A percentile compares a stretch with the other conserved stretches of the same genome.
Evolutionary conservation across 148 eudicot genomes (phyloP).

Genomic region (Limonium bicolor): DNA sequence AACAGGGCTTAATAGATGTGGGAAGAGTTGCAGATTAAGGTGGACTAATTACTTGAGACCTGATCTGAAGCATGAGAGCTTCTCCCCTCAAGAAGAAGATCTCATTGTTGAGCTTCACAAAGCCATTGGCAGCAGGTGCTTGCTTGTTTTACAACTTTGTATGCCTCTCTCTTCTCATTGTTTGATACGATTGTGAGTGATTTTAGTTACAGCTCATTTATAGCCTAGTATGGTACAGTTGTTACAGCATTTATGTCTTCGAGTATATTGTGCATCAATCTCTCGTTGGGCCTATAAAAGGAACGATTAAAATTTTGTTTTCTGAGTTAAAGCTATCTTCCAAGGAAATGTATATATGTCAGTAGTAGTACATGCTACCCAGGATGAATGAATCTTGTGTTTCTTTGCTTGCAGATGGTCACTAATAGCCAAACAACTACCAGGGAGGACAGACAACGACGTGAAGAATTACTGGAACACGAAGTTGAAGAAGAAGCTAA

Average conservation of each 20-base stretch:
- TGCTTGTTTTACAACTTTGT: background rate
- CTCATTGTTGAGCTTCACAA: conserved; percentile 65
- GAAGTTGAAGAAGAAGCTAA: conserved; percentile 75
- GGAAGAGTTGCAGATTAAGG: conserved; percentile 92
- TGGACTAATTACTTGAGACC: conserved; percentile 98
- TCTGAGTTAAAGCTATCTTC: no score
- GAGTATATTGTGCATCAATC: no score
- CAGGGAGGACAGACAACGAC: conserved; percentile 89
- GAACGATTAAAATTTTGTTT: no score
- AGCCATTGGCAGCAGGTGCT: conserved; percentile 83
- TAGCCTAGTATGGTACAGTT: no score
- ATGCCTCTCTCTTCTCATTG: no score
- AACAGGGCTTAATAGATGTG: conserved; percentile 87
- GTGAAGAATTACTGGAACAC: conserved; percentile 97
- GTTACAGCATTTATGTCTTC: no score
- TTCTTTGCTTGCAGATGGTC: conserved; percentile 79
- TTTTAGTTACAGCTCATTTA: no score
- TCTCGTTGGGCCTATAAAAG: no score
- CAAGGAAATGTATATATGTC: no score
- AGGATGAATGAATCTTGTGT: no score
- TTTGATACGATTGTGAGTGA: no score
- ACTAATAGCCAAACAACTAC: conserved; percentile 59
- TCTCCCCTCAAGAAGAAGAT: conserved; percentile 80
- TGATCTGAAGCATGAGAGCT: conserved; percentile 76
- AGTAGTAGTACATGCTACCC: no score